Percentiles rank a stretch among this genome's conserved stretches.
phyloP scores from a whole-genome alignment of 345 rosid genomes.

The Hibiscus trionum region DNA sequence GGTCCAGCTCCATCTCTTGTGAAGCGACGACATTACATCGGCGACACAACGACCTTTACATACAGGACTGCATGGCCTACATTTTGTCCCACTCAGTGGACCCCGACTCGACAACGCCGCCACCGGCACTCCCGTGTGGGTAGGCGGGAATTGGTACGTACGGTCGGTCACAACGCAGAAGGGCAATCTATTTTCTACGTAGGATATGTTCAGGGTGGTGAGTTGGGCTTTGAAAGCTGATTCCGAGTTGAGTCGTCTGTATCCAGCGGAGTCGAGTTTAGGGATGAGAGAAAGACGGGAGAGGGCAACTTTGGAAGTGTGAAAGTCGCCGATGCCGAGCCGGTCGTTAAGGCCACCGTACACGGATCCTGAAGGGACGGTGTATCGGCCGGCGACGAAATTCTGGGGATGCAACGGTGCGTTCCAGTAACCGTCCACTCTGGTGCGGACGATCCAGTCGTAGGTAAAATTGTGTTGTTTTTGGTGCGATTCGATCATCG shows the following conservation, averaged over 20 bases:
- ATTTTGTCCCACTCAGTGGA: slow-evolving; percentile 83
- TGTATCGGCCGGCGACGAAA: slow-evolving; percentile 54
- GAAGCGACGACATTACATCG: slow-evolving; percentile 37
- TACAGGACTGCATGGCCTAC: slow-evolving; percentile 66
- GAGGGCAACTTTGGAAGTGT: slow-evolving; percentile 59
- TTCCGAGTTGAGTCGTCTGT: slow-evolving; percentile 68
- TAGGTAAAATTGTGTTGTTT: slow-evolving; percentile 43
- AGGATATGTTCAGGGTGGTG: slow-evolving; percentile 37
- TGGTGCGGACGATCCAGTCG: slow-evolving; percentile 92
- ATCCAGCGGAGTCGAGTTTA: slow-evolving; percentile 50
- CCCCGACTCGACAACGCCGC: slow-evolving; percentile 63
- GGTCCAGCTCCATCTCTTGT: slow-evolving; percentile 82
- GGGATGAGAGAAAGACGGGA: slow-evolving; percentile 76
- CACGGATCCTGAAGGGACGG: slow-evolving; percentile 74
- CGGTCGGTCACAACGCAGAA: slow-evolving; percentile 80
- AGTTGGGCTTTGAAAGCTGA: slow-evolving; percentile 81
- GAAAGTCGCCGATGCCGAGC: slow-evolving; percentile 68
- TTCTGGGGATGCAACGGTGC: slow-evolving; percentile 49
- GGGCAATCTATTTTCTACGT: slow-evolving; percentile 41
- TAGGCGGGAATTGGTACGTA: slow-evolving; percentile 56
- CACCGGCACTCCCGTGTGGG: slow-evolving; percentile 63
- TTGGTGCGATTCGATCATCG: slow-evolving; percentile 58
- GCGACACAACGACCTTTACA: slow-evolving; percentile 57
- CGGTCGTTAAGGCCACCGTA: slow-evolving; percentile 95
- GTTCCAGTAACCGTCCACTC: slow-evolving; percentile 87